Conservation (phyloP, 768 basidiomycete genomes). For the Neoboletus magnificus region DNA sequence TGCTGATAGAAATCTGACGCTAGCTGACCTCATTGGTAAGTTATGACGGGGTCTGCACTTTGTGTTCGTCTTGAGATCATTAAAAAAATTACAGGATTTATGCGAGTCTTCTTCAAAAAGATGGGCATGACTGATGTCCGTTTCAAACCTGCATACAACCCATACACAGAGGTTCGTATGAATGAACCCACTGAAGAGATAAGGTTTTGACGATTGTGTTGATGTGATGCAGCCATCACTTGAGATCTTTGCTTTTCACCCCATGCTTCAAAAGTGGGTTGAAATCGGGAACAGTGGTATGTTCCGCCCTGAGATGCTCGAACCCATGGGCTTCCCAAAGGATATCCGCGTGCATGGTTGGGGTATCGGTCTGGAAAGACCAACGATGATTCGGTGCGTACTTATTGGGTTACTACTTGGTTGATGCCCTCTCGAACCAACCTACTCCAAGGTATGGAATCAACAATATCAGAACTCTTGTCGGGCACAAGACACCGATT, state of each 20-base stretch:
- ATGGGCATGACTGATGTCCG: slow-evolving; percentile 93
- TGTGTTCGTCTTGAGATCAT: neutral
- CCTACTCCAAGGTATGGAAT: slow-evolving; percentile 75
- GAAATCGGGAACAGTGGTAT: slow-evolving; percentile 99
- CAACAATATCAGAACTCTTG: slow-evolving; percentile 92
- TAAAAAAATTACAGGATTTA: slow-evolving; percentile 65
- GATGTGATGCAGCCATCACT: slow-evolving; percentile 69
- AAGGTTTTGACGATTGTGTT: neutral
- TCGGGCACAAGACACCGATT: slow-evolving; percentile 95
- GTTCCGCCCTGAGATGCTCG: slow-evolving; percentile 99
- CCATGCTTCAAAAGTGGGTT: slow-evolving; percentile 90
- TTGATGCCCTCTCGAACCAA: slow-evolving; percentile 1
- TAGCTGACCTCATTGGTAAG: slow-evolving; percentile 93
- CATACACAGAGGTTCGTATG: slow-evolving; percentile 81
- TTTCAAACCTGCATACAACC: slow-evolving; percentile 99
- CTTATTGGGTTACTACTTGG: neutral
- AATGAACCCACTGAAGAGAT: neutral
- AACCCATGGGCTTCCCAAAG: slow-evolving; percentile 97
- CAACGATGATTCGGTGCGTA: slow-evolving; percentile 95
- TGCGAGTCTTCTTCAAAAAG: slow-evolving; percentile 97
- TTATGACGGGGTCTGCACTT: neutral
- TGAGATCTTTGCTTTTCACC: slow-evolving; percentile 98
- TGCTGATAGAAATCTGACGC: slow-evolving; percentile 86
- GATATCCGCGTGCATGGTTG: slow-evolving; percentile 97
- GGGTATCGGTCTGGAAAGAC: slow-evolving; percentile 92